Evolutionary conservation across 768 basidiomycete species (phyloP), one percentile per base, ranked within the genome.

Genomic region (Mycena galopus): DNA sequence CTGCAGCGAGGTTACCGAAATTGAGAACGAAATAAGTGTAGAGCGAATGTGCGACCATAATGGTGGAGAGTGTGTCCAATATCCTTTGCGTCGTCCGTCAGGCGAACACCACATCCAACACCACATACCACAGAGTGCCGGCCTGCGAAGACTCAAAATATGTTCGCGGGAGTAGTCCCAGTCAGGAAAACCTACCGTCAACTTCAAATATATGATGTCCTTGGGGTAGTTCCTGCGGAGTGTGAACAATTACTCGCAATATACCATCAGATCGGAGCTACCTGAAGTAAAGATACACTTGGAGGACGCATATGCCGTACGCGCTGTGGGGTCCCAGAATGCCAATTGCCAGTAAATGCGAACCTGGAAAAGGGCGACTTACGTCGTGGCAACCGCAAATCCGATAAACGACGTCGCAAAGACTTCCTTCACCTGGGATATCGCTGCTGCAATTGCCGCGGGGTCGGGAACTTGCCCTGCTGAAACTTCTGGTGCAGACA

Each of bases 1-100:
- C 71, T 1, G 65, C 65, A 35, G 71, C 65, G 16, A 72, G 33
- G 23, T 72, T 55, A 19, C 59, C 60, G 32, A 72, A 72, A 42
- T 72, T 72, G 21, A 63, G 29, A 39, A 72, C 51, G 57, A 63
- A 62, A 35, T 72, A 72, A 6, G 71, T 72, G 44, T 72, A 72
- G 8, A 72, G 53, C 23, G 71, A 55, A 27, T 72, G 71, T 8
- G 65, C 71, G 21, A 63, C 60, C 71, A 72, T 62, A 9, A 67
- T 67, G 16, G 71, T 67, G 1, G 59, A 62, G 12, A 72, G 37
- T 25, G 71, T 72, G 14, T 72, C 71, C 42, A 72, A 39, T n/a
- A 50, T 8, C 71, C 71, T 72, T 17, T 9, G 35, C 14, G 30
- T 59, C 47, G 32, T 27, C 7, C 42, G 55, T 8, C n/a, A 37